Evolutionary conservation across 1,284 basidiomycete species (phyloP).

Genomic region (Trametes versicolor): DNA sequence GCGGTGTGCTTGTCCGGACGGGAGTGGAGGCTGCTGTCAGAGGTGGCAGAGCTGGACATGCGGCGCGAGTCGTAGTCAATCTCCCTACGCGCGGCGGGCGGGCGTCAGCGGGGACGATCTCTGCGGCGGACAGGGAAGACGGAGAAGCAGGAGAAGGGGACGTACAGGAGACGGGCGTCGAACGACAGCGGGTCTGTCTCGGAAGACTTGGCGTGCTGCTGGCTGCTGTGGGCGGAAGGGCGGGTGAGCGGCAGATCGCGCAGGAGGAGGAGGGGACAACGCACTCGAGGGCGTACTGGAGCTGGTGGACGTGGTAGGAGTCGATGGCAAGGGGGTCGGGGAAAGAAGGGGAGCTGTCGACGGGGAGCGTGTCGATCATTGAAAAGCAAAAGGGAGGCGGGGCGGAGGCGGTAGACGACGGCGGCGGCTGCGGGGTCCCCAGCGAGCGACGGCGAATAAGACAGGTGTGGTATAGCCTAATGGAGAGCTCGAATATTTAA

Average conservation of each 20-base stretch:
- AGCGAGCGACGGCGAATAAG: constrained; percentile 27
- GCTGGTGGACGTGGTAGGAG: constrained; percentile 69
- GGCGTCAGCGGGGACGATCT: constrained; percentile 11
- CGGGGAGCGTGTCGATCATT: constrained; percentile 47
- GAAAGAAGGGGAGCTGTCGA: constrained; percentile 43
- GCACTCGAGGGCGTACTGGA: constrained; percentile 57
- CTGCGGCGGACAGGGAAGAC: constrained; percentile 48
- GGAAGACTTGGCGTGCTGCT: constrained; percentile 28
- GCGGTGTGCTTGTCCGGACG: constrained; percentile 65
- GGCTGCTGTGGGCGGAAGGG: constrained; percentile 6
- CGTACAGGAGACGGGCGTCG: constrained; percentile 36
- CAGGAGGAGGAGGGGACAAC: constrained; percentile 24
- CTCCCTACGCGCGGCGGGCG: constrained; percentile 47
- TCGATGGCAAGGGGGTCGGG: constrained; percentile 61
- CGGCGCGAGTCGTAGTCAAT: constrained; percentile 48
- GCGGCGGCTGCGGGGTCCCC: constrained; percentile 15
- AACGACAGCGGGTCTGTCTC: constrained; percentile 35
- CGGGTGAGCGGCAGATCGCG: constrained; percentile 11
- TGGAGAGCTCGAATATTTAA: constrained; percentile 24
- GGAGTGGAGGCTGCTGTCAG: constrained; percentile 68
- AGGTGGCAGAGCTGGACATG: constrained; percentile 54
- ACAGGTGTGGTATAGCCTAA: constrained; percentile 15
- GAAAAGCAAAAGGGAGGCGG: constrained; percentile 28
- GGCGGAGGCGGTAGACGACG: constrained; percentile 36
- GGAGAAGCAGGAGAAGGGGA: constrained; percentile 30